phyloP scores from a whole-genome alignment of 2,329 filamentous ascomycete species.

The Pyricularia grisea region DNA sequence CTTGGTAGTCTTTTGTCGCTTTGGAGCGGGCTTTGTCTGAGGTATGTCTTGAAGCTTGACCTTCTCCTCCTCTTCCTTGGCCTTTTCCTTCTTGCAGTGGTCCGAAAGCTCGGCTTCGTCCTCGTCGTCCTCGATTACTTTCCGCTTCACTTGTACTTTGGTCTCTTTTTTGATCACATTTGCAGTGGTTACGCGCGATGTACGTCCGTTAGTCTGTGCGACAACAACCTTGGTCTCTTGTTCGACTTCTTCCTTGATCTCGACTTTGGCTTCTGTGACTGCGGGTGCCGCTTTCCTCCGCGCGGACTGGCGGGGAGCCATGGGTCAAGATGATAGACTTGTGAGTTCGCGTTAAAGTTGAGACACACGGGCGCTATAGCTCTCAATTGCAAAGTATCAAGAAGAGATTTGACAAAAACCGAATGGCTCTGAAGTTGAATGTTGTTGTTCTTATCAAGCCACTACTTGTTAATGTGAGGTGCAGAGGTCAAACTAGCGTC shows the following conservation, averaged over 20 bases:
- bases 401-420: no score
- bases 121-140: slow-evolving; percentile 14
- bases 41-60: slow-evolving; percentile 13
- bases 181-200: slow-evolving; percentile 10
- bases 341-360: background rate
- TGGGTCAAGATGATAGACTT: background rate
- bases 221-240: slow-evolving; percentile 10
- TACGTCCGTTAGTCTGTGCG: background rate
- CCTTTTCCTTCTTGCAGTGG: slow-evolving; percentile 9
- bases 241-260: slow-evolving; percentile 8
- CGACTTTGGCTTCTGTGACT: slow-evolving; percentile 1
- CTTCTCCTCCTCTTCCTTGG: slow-evolving; percentile 11
- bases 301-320: slow-evolving; percentile 2
- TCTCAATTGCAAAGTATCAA: no score
- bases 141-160: slow-evolving; percentile 15
- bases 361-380: background rate
- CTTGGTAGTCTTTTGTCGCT: slow-evolving; percentile 32
- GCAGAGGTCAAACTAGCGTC: no score
- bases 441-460: no score
- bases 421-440: no score
- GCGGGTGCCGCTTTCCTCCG: background rate
- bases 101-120: slow-evolving; percentile 15
- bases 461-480: no score
- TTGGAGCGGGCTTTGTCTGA: slow-evolving; percentile 22
- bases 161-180: slow-evolving; percentile 22